Conservation (phyloP, 2,329 filamentous ascomycete genomes). For the Calonectria pseudoturangicola region DNA sequence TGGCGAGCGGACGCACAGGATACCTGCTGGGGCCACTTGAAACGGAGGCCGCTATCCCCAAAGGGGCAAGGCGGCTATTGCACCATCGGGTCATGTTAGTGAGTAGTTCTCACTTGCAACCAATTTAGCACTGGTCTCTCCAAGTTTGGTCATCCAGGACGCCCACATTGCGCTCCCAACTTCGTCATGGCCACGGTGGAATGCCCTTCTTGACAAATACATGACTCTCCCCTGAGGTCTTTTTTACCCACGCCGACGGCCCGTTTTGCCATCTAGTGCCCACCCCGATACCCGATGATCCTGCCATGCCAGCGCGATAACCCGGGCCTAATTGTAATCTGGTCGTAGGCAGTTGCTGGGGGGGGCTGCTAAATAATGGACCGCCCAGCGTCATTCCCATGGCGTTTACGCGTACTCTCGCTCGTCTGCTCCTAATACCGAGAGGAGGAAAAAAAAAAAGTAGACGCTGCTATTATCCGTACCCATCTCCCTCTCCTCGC, state of each 20-base stretch:
- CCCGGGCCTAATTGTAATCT: conserved; percentile 24
- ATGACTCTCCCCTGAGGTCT: not conserved
- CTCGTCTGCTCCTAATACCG: not conserved
- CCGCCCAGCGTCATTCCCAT: conserved; percentile 25
- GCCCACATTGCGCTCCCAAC: conserved; percentile 38
- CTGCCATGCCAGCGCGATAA: conserved; percentile 12
- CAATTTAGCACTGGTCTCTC: conserved; percentile 25
- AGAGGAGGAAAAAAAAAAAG: conserved; percentile 5
- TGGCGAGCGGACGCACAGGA: conserved; percentile 20
- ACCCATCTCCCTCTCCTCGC: not conserved
- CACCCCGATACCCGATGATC: conserved; percentile 46
- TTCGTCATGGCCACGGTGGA: conserved; percentile 40
- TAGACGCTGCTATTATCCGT: too few species aligned
- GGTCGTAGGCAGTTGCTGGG: not conserved
- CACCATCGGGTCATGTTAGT: conserved; percentile 52
- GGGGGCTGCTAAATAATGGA: conserved; percentile 23
- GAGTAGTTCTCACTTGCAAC: conserved; percentile 28
- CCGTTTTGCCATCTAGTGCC: conserved; percentile 29
- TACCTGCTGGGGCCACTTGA: conserved; percentile 20
- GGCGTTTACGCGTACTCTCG: conserved; percentile 27
- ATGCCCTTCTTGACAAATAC: conserved; percentile 23
- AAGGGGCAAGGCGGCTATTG: conserved; percentile 53
- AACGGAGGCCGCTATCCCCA: conserved; percentile 45
- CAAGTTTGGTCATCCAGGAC: conserved; percentile 36
- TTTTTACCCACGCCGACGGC: conserved; percentile 39